phyloP scores from a whole-genome alignment of 306 rosid species.

The Lotus japonicus region DNA sequence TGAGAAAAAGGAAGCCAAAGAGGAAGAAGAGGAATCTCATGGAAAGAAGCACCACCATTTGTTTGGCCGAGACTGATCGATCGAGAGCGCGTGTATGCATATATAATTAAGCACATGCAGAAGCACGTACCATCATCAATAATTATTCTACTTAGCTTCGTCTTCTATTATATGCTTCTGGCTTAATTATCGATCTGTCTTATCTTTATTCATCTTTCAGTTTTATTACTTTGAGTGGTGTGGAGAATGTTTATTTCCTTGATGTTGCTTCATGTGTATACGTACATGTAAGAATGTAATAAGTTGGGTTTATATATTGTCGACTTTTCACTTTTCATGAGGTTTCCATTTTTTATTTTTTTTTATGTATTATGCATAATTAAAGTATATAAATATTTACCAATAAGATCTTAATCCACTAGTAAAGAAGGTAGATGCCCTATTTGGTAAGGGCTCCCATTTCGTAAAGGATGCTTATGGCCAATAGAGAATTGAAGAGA shows the following conservation, averaged over 20 bases:
- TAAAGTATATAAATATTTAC: too few relatives aligned
- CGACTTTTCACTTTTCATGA: too few relatives aligned
- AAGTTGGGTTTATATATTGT: background rate
- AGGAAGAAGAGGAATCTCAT: constrained; percentile 54
- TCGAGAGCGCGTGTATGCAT: background rate
- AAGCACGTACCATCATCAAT: background rate
- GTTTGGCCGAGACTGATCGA: constrained; percentile 41
- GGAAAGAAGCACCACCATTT: constrained; percentile 67
- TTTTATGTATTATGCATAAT: too few relatives aligned
- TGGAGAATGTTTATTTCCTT: constrained; percentile 10
- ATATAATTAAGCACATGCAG: background rate
- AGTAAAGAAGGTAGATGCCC: too few relatives aligned
- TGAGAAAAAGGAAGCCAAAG: constrained; percentile 52
- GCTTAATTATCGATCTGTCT: background rate
- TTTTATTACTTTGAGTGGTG: constrained; percentile 11
- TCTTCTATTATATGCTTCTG: background rate
- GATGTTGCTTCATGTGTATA: background rate
- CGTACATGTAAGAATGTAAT: background rate
- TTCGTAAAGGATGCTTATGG: too few relatives aligned
- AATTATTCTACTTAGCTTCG: too few relatives aligned
- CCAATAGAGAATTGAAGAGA: too few relatives aligned
- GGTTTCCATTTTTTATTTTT: too few relatives aligned
- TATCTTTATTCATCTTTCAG: background rate
- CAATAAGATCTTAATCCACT: too few relatives aligned
- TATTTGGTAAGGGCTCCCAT: too few relatives aligned